Percentiles rank a stretch among this genome's conserved stretches.
Evolutionary conservation across 345 rosid species (phyloP).

Genomic region (Dimocarpus longan): DNA sequence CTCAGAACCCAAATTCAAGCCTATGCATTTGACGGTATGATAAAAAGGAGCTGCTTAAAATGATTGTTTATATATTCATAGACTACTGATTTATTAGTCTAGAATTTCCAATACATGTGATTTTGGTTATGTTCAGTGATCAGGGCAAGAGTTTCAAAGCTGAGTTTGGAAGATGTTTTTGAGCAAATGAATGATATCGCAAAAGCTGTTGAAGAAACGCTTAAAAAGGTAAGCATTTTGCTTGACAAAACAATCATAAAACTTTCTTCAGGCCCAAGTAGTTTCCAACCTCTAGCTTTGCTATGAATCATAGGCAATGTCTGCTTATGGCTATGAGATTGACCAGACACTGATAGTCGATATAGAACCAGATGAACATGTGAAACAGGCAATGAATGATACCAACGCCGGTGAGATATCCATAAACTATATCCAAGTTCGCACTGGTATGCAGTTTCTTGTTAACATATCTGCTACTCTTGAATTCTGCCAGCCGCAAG

Average conservation of each 20-base stretch:
- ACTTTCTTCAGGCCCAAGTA: conserved; percentile 1
- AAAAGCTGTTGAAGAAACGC: conserved; percentile 55
- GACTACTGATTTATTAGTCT: not conserved
- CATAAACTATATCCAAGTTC: not conserved
- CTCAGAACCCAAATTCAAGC: conserved; percentile 56
- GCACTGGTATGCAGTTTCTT: not conserved
- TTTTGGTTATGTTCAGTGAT: conserved; percentile 32
- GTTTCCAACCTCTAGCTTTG: not conserved
- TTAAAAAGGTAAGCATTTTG: conserved; percentile 43
- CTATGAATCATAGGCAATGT: conserved; percentile 44
- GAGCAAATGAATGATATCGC: conserved; percentile 64
- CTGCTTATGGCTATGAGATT: conserved; percentile 57
- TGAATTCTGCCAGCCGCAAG: conserved; percentile 44
- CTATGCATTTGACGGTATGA: conserved; percentile 54
- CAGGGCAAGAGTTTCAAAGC: conserved; percentile 55
- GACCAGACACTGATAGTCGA: conserved; percentile 59
- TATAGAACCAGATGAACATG: conserved; percentile 57
- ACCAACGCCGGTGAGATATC: conserved; percentile 48
- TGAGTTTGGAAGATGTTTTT: conserved; percentile 51
- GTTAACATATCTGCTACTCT: not conserved
- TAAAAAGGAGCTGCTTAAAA: not conserved
- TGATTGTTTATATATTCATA: too few relatives aligned
- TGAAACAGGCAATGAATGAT: conserved; percentile 57
- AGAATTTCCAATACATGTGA: not conserved
- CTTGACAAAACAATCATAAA: conserved; percentile 6